Conservation (phyloP, 1,284 basidiomycete species). For the Puccinia coronata region DNA sequence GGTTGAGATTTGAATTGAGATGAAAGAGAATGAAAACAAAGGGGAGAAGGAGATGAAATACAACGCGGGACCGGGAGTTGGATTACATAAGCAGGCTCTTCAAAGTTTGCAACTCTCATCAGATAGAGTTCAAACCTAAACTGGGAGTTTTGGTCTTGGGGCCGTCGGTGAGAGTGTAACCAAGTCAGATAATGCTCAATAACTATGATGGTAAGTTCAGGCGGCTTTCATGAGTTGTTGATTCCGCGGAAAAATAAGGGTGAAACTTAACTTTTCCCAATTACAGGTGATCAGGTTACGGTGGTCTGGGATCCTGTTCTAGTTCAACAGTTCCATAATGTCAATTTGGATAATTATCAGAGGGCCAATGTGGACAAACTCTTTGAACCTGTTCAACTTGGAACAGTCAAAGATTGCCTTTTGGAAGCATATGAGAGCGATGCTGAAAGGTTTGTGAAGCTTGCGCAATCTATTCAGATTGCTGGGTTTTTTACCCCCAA, state of each 20-base stretch:
- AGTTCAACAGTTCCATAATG: conserved; percentile 39
- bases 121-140: too few species aligned
- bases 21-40: too few species aligned
- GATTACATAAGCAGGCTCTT: too few species aligned
- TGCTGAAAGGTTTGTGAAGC: conserved; percentile 22
- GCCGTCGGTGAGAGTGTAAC: too few species aligned
- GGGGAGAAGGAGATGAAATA: too few species aligned
- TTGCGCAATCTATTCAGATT: conserved; percentile 22
- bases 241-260: neutral
- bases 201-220: conserved; percentile 45
- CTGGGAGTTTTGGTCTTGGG: too few species aligned
- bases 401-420: neutral
- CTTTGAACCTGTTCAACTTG: conserved; percentile 16
- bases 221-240: neutral
- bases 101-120: too few species aligned
- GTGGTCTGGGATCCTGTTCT: conserved; percentile 23
- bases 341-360: neutral
- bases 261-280: neutral
- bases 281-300: conserved; percentile 33
- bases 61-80: too few species aligned
- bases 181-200: too few species aligned
- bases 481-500: conserved; percentile 17
- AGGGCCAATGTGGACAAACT: neutral
- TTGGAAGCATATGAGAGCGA: neutral
- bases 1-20: too few species aligned